Percentiles rank a stretch among this genome's conserved stretches.
phyloP scores from a whole-genome alignment of 2,329 filamentous ascomycete genomes.

The Madurella fahalii region DNA sequence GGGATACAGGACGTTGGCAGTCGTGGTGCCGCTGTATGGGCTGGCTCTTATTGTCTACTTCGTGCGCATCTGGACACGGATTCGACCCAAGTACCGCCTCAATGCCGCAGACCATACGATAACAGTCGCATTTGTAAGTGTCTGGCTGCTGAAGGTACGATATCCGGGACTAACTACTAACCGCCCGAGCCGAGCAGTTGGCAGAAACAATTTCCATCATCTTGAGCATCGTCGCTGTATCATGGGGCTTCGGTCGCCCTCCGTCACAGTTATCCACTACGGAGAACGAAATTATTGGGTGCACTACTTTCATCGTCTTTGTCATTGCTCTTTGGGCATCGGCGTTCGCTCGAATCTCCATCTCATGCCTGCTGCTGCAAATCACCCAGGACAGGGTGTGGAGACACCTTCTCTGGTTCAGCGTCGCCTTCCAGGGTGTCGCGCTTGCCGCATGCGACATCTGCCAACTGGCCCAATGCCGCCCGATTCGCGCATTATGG shows the following conservation, averaged over 20 bases:
- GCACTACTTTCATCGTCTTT: constrained; percentile 1
- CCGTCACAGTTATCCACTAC: neutral
- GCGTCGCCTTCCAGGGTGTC: neutral
- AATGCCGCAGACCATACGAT: constrained; percentile 4
- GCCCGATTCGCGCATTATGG: neutral
- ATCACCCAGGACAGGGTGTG: constrained; percentile 2
- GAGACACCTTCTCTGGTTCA: constrained; percentile 1
- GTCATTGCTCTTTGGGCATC: constrained; percentile 5
- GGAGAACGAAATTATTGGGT: neutral
- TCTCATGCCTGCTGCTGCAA: constrained; percentile 1
- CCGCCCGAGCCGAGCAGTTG: neutral
- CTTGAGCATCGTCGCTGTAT: neutral
- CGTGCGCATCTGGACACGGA: constrained; percentile 5
- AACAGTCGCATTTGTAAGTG: constrained; percentile 4
- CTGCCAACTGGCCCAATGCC: neutral
- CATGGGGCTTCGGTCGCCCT: neutral
- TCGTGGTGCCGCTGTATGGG: constrained; percentile 5
- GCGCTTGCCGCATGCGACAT: neutral
- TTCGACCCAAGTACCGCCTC: constrained; percentile 1
- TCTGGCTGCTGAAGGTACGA: neutral
- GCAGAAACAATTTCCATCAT: neutral
- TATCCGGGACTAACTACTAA: neutral
- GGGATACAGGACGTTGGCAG: neutral
- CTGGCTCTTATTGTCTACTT: neutral
- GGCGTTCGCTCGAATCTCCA: constrained; percentile 5